Evolutionary conservation across 2,329 filamentous ascomycete species (phyloP).

Genomic region (Aspergillus neoniger): DNA sequence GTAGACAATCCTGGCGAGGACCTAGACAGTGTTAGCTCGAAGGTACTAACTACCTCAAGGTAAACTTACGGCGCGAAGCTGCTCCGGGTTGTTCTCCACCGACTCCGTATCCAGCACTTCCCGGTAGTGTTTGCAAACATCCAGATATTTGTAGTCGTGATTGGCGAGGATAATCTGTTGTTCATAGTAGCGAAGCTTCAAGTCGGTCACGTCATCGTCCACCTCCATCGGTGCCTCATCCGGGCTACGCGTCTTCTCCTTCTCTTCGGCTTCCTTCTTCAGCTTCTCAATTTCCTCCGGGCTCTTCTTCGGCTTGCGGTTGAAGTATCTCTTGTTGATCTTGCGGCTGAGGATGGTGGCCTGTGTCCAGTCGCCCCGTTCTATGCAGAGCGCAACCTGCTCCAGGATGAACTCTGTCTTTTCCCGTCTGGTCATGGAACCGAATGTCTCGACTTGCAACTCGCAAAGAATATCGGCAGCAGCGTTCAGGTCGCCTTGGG

Average conservation of each 20-base stretch:
- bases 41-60: conserved; percentile 1
- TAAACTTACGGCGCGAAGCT: conserved; percentile 75
- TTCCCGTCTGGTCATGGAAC: conserved; percentile 93
- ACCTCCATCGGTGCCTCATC: conserved; percentile 75
- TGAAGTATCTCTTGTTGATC: conserved; percentile 92
- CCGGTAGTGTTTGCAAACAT: conserved; percentile 96
- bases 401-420: conserved; percentile 99
- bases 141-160: conserved; percentile 95
- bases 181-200: conserved; percentile 95
- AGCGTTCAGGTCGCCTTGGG: conserved; percentile 85
- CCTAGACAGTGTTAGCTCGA: conserved; percentile 52
- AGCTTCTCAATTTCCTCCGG: conserved; percentile 88
- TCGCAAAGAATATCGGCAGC: conserved; percentile 94
- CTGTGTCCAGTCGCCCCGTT: conserved; percentile 94
- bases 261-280: conserved; percentile 76
- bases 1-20: conserved; percentile 93
- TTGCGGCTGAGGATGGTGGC: conserved; percentile 91
- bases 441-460: conserved; percentile 97
- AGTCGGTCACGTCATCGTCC: conserved; percentile 88
- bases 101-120: conserved; percentile 96
- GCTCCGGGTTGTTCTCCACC: conserved; percentile 83
- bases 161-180: conserved; percentile 95
- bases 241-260: conserved; percentile 72
- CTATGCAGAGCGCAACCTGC: conserved; percentile 91
- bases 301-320: conserved; percentile 87